Conservation (phyloP, 345 rosid genomes). For the Erysimum cheiranthoides region DNA sequence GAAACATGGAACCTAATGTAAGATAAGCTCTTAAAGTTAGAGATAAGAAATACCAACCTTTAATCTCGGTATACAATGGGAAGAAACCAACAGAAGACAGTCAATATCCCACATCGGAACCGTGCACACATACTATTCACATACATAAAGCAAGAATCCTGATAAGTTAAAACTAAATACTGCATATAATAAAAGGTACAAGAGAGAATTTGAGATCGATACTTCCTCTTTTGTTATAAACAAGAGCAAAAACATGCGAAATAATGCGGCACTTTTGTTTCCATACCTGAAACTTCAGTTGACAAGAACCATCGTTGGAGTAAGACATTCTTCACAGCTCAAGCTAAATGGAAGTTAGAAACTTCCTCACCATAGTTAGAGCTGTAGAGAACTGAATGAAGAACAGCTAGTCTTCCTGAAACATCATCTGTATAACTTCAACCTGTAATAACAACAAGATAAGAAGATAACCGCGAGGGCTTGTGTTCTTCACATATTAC, state of each 20-base stretch:
- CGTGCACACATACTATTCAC: not conserved
- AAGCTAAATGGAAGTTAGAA: not conserved
- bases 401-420: not conserved
- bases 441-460: slow-evolving; percentile 16
- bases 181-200: not conserved
- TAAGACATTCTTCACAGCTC: not conserved
- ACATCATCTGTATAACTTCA: not conserved
- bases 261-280: slow-evolving; percentile 11
- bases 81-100: slow-evolving; percentile 9
- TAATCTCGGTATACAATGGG: not conserved
- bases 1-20: too few species aligned
- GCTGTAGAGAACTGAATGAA: not conserved
- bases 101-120: not conserved
- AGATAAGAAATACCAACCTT: not conserved
- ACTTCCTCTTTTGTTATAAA: not conserved
- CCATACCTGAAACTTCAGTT: slow-evolving; percentile 4
- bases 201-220: not conserved
- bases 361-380: not conserved
- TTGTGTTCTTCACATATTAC: not conserved
- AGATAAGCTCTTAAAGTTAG: not conserved
- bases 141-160: not conserved
- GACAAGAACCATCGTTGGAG: not conserved
- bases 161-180: not conserved
- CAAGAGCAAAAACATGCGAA: not conserved
- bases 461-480: not conserved